Evolutionary conservation across 352 stramenopile genomes (phyloP).

Genomic region (Phytopythium litorale): DNA sequence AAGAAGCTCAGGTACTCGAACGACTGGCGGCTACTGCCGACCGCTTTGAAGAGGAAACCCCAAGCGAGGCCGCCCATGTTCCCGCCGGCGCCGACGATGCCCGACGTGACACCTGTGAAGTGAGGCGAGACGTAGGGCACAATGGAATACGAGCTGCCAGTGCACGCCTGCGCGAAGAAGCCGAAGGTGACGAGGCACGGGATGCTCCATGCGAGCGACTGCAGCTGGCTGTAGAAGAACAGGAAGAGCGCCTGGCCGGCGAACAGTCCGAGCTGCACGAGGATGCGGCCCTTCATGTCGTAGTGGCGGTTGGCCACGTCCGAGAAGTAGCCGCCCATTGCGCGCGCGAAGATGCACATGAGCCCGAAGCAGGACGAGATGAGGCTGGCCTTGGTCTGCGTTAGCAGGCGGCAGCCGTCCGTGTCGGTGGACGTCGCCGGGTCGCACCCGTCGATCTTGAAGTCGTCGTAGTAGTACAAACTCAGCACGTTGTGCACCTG

Average conservation of each 20-base stretch:
- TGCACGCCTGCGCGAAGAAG: conserved; percentile 69
- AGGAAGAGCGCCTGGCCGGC: conserved; percentile 70
- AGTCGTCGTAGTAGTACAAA: conserved; percentile 88
- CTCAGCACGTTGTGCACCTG: conserved; percentile 92
- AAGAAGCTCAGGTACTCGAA: conserved; percentile 45
- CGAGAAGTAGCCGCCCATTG: conserved; percentile 75
- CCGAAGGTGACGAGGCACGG: conserved; percentile 85
- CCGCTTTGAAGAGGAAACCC: conserved; percentile 43
- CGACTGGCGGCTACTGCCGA: conserved; percentile 21
- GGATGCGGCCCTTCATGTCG: conserved; percentile 78
- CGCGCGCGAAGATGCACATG: conserved; percentile 91
- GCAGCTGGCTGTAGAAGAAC: conserved; percentile 73
- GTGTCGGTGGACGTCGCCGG: conserved; percentile 7
- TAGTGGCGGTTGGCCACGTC: conserved; percentile 68
- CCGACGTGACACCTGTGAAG: conserved; percentile 37
- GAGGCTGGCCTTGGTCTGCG: conserved; percentile 50
- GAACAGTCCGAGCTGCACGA: conserved; percentile 72
- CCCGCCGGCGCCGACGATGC: conserved; percentile 50
- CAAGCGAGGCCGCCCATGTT: conserved; percentile 43
- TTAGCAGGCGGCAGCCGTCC: conserved; percentile 22
- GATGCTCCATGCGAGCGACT: conserved; percentile 50
- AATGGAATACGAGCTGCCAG: conserved; percentile 49
- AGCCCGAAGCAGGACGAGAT: conserved; percentile 91
- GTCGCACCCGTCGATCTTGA: conserved; percentile 48
- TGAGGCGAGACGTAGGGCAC: conserved; percentile 44